phyloP scores from a whole-genome alignment of 2,329 filamentous ascomycete species.

The Cladobotryum protrusum region DNA sequence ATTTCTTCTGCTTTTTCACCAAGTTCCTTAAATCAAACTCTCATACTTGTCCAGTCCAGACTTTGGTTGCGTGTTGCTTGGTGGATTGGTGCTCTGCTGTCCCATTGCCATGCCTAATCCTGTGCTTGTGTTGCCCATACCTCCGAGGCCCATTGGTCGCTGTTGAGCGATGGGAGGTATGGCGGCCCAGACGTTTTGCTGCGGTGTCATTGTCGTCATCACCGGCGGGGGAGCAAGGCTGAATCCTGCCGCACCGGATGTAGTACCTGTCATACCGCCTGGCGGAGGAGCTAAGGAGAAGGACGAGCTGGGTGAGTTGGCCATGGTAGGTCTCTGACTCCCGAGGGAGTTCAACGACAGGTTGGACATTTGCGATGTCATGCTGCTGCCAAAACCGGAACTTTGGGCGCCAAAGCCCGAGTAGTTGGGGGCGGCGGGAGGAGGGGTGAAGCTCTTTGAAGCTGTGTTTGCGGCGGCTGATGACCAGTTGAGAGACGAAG shows the following conservation, averaged over 20 bases:
- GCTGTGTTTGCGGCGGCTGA: constrained; percentile 29
- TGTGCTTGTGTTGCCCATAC: constrained; percentile 18
- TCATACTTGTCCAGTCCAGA: constrained; percentile 62
- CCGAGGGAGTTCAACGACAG: constrained; percentile 35
- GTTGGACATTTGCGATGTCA: constrained; percentile 40
- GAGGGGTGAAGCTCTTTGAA: constrained; percentile 12
- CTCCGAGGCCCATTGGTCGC: constrained; percentile 12
- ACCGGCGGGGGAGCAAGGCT: constrained; percentile 42
- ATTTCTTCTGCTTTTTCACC: too few relatives aligned
- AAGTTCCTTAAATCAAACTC: constrained; percentile 58
- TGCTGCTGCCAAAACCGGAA: constrained; percentile 8
- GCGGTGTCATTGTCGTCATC: constrained; percentile 4
- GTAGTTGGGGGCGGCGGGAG: constrained; percentile 27
- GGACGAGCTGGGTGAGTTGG: constrained; percentile 33
- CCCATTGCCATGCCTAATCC: not conserved
- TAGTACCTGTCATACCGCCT: constrained; percentile 20
- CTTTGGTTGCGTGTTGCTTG: constrained; percentile 28
- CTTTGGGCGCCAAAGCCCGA: constrained; percentile 22
- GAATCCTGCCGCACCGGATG: constrained; percentile 33
- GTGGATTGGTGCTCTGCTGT: constrained; percentile 19
- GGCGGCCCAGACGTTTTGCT: constrained; percentile 17
- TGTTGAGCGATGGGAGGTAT: constrained; percentile 3
- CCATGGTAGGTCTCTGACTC: constrained; percentile 33
- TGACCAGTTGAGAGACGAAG: constrained; percentile 47
- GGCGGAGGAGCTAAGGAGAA: constrained; percentile 56